Conservation (phyloP, 1,284 basidiomycete species). For the Mycena sp. region DNA sequence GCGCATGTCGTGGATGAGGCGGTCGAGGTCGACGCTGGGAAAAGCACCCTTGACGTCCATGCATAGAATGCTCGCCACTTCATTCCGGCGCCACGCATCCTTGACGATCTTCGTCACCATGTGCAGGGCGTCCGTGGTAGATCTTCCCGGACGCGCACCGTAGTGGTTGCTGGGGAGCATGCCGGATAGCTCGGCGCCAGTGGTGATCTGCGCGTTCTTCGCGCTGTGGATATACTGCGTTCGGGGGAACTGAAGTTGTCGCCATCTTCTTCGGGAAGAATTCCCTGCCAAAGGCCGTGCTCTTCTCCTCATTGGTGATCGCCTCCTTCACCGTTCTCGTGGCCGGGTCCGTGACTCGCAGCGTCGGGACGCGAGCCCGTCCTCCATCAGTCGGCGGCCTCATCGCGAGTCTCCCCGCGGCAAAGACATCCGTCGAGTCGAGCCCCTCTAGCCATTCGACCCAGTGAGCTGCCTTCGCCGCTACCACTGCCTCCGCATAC, state of each 20-base stretch:
- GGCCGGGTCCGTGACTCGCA: not conserved
- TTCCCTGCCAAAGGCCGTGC: not conserved
- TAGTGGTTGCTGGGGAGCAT: constrained; percentile 27
- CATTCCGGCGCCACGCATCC: constrained; percentile 32
- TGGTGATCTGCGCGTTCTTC: not conserved
- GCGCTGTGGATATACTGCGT: constrained; percentile 23
- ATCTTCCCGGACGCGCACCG: constrained; percentile 29
- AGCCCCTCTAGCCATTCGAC: not conserved
- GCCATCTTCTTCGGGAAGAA: not conserved
- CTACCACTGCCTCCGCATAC: not conserved
- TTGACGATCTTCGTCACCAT: constrained; percentile 31
- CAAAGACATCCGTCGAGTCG: not conserved
- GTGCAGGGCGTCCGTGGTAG: constrained; percentile 32
- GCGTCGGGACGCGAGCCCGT: not conserved
- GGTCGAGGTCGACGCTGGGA: constrained; percentile 35
- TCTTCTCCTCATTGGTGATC: constrained; percentile 18
- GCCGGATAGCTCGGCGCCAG: not conserved
- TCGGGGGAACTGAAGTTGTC: not conserved
- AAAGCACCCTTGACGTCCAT: constrained; percentile 38
- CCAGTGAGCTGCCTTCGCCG: too few relatives aligned
- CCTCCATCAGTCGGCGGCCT: not conserved
- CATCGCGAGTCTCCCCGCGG: not conserved
- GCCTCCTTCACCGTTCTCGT: not conserved
- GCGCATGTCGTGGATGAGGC: constrained; percentile 29
- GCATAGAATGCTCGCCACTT: constrained; percentile 30